Conservation (phyloP, 495 filamentous ascomycete genomes). For the Hypomontagnella submonticulosa region DNA sequence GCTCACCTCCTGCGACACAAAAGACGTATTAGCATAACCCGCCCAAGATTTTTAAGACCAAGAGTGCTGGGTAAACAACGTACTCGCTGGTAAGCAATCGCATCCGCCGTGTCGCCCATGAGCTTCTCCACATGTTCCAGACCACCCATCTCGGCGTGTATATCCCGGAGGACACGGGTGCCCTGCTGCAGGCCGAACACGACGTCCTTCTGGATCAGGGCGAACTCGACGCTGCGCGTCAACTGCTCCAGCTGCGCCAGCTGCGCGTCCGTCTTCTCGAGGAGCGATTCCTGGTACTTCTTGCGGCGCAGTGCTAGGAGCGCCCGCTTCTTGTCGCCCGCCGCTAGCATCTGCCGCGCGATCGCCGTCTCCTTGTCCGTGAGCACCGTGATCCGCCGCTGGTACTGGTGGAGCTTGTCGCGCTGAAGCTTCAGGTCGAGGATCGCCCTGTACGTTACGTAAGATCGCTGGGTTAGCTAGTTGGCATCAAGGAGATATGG, state of each 20-base stretch:
- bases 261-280: conserved; percentile 90
- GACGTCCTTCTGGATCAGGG: conserved; percentile 82
- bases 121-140: conserved; percentile 92
- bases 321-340: conserved; percentile 83
- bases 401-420: conserved; percentile 95
- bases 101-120: conserved; percentile 91
- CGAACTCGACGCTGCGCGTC: conserved; percentile 83
- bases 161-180: conserved; percentile 86
- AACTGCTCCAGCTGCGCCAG: conserved; percentile 70
- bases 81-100: conserved; percentile 87
- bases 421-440: conserved; percentile 97
- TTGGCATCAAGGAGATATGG: conserved; percentile 6
- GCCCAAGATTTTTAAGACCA: background rate
- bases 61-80: conserved; percentile 36
- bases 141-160: conserved; percentile 95
- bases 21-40: background rate
- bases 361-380: conserved; percentile 55
- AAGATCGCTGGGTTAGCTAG: background rate
- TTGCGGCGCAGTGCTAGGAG: conserved; percentile 91
- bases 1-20: conserved; percentile 74
- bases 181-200: conserved; percentile 92
- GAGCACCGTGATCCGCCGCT: conserved; percentile 73
- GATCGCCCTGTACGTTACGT: conserved; percentile 70
- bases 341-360: conserved; percentile 82
- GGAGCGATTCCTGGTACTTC: conserved; percentile 94